phyloP scores from a whole-genome alignment of 208 protist genomes.

The Crithidia sp. region DNA sequence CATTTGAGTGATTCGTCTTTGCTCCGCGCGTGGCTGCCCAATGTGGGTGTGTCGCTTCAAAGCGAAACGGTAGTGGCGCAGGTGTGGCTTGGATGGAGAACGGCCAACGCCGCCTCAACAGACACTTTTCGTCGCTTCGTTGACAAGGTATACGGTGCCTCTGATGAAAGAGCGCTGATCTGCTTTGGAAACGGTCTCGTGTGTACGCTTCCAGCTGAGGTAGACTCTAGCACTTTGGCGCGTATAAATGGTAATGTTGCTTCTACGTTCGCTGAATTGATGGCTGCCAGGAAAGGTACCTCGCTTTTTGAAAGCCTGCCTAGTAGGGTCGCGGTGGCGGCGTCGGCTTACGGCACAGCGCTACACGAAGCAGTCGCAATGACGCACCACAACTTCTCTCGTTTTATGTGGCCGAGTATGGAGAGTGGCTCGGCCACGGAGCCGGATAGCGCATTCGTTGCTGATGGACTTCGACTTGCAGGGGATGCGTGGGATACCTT shows the following conservation, averaged over 20 bases:
- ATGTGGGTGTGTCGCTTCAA: slow-evolving; percentile 9
- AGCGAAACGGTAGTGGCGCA: slow-evolving; percentile 1
- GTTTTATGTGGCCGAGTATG: slow-evolving; percentile 1
- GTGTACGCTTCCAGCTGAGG: slow-evolving; percentile 1
- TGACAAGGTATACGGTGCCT: background rate
- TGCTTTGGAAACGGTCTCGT: slow-evolving; percentile 31
- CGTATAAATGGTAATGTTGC: background rate
- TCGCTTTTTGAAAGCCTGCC: background rate
- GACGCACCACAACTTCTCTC: background rate
- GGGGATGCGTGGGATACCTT: slow-evolving; percentile 25
- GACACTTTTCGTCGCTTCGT: slow-evolving; percentile 1
- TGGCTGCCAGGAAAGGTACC: too few relatives aligned
- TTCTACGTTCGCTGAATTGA: background rate
- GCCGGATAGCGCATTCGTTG: background rate
- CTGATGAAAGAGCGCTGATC: background rate
- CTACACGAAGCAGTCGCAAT: background rate
- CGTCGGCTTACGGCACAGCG: background rate
- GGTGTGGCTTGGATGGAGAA: slow-evolving; percentile 28
- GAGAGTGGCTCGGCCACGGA: too few relatives aligned
- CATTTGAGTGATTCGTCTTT: background rate
- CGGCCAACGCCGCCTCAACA: background rate
- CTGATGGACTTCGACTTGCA: slow-evolving; percentile 9
- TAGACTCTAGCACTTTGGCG: background rate
- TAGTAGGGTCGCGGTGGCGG: background rate
- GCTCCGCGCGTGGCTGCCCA: slow-evolving; percentile 20